Evolutionary conservation across 1,284 basidiomycete genomes (phyloP).

Genomic region (Mrakiaceae sp.): DNA sequence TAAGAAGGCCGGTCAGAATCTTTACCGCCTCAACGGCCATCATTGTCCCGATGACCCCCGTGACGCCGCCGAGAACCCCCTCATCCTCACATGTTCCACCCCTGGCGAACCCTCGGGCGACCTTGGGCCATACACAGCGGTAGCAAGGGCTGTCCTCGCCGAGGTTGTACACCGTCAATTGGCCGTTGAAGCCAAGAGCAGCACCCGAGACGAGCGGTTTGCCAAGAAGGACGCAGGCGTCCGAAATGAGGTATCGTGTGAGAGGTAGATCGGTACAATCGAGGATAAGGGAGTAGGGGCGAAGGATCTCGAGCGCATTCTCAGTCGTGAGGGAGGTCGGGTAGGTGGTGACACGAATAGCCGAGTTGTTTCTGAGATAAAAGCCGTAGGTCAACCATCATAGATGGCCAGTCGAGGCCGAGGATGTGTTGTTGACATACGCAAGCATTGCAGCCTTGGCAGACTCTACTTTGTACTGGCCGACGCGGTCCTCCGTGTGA

Average conservation of each 20-base stretch:
- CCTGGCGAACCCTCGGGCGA: conserved; percentile 48
- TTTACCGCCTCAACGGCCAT: conserved; percentile 88
- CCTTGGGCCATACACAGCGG: conserved; percentile 76
- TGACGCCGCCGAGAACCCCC: conserved; percentile 81
- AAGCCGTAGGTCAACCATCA: background rate
- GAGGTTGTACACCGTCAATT: conserved; percentile 59
- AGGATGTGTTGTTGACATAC: conserved; percentile 36
- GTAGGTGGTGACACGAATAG: conserved; percentile 46
- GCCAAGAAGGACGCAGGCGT: conserved; percentile 60
- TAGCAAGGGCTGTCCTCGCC: conserved; percentile 67
- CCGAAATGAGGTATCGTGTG: conserved; percentile 89
- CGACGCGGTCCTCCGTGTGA: conserved; percentile 69
- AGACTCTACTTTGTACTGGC: conserved; percentile 70
- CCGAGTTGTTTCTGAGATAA: conserved; percentile 55
- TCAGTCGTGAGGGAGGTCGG: conserved; percentile 44
- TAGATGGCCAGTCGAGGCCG: conserved; percentile 5
- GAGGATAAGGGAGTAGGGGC: conserved; percentile 61
- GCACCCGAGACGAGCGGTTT: conserved; percentile 85
- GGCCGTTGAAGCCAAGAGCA: conserved; percentile 83
- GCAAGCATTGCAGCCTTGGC: conserved; percentile 54
- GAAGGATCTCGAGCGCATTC: conserved; percentile 53
- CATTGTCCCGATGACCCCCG: conserved; percentile 79
- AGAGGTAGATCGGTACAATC: conserved; percentile 94
- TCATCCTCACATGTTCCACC: conserved; percentile 76
- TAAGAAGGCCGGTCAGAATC: conserved; percentile 58